Conservation (phyloP, 805 yeast genomes). For the Candida maesae region DNA sequence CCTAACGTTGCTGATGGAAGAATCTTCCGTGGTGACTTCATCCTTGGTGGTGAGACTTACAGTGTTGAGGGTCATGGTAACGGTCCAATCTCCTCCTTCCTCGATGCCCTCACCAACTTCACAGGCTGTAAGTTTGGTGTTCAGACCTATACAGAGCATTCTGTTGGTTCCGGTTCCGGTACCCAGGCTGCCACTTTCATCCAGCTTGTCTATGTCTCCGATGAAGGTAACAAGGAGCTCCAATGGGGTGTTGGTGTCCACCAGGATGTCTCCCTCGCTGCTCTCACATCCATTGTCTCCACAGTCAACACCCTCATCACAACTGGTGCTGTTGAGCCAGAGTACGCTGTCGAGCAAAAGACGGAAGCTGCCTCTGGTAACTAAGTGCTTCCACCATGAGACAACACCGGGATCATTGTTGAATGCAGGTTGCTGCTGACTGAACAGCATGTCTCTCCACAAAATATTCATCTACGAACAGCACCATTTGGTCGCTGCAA, state of each 20-base stretch:
- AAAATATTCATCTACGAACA: no score
- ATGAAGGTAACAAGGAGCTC: constrained; percentile 37
- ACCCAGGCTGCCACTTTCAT: constrained; percentile 77
- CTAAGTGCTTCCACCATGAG: constrained; percentile 2
- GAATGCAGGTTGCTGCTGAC: no score
- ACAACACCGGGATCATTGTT: no score
- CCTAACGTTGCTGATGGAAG: constrained; percentile 37
- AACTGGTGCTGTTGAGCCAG: constrained; percentile 20
- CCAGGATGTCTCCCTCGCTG: constrained; percentile 85
- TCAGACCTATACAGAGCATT: constrained; percentile 65
- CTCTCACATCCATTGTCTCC: constrained; percentile 65
- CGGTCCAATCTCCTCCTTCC: constrained; percentile 74
- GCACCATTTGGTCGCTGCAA: no score
- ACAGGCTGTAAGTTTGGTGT: constrained; percentile 57
- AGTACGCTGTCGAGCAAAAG: constrained; percentile 9
- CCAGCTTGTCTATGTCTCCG: constrained; percentile 47
- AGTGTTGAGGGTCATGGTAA: constrained; percentile 59
- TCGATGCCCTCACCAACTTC: constrained; percentile 55
- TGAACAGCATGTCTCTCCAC: no score
- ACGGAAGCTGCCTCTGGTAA: constrained; percentile 16
- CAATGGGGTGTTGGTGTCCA: constrained; percentile 93
- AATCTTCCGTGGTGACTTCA: constrained; percentile 39
- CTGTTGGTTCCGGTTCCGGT: constrained; percentile 66
- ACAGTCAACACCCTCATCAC: constrained; percentile 45
- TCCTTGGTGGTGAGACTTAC: constrained; percentile 27